A percentile compares a stretch with the other conserved stretches of the same genome.
Conservation (phyloP, 139 green algal species). For the Micractinium conductrix region DNA sequence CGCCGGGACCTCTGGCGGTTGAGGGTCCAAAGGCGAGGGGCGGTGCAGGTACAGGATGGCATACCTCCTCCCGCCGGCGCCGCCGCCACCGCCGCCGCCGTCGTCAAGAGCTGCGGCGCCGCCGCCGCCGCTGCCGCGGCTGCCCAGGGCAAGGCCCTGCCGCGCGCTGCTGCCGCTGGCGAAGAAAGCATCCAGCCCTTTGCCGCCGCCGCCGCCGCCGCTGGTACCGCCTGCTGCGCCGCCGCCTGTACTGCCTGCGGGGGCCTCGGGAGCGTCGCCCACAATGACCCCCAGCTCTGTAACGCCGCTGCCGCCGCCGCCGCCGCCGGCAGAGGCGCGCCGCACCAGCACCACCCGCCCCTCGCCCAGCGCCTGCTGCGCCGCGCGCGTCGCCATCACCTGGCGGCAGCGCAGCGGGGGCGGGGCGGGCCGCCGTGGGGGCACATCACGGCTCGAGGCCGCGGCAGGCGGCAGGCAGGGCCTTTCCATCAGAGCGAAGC, state of each 20-base stretch:
- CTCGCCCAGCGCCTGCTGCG: constrained; percentile 58
- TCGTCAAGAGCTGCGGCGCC: background rate
- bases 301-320: constrained; percentile 51
- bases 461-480: too few relatives aligned
- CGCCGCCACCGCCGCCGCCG: background rate
- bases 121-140: background rate
- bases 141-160: background rate
- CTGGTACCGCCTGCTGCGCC: background rate
- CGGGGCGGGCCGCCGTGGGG: too few relatives aligned
- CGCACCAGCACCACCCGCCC: constrained; percentile 70
- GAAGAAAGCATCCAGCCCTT: background rate
- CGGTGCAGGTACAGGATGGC: constrained; percentile 49
- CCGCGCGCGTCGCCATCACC: constrained; percentile 58
- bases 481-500: background rate
- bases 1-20: background rate
- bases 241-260: background rate
- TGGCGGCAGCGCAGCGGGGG: constrained; percentile 25
- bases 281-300: constrained; percentile 72
- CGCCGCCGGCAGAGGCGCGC: constrained; percentile 29
- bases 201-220: background rate
- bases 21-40: constrained; percentile 46
- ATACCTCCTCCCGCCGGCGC: background rate
- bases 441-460: too few relatives aligned
- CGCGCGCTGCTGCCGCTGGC: background rate
- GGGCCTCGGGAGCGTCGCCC: constrained; percentile 15